Percentiles rank a stretch among this genome's conserved stretches.
These are phyloP conservation scores for Hibiscus syriacus DNA, from an alignment of 345 rosid species.

Conservation along the genomic window DNA sequence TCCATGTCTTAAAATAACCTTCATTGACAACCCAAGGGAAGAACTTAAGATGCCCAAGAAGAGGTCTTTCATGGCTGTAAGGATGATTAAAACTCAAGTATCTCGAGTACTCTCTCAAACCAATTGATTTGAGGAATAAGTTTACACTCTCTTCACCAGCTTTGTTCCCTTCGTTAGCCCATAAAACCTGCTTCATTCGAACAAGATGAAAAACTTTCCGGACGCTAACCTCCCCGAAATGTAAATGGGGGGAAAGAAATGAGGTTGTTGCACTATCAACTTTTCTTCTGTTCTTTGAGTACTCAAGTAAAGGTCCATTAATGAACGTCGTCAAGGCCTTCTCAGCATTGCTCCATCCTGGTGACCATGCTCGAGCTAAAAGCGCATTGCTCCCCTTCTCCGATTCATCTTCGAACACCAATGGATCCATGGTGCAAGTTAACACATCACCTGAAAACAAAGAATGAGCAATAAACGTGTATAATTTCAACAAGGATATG, in stretches of 20 bases:
- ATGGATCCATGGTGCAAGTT: constrained; percentile 51
- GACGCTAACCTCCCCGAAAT: constrained; percentile 95
- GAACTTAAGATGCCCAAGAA: constrained; percentile 89
- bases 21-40: constrained; percentile 90
- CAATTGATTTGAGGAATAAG: constrained; percentile 85
- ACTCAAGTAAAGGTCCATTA: constrained; percentile 81
- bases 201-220: constrained; percentile 90
- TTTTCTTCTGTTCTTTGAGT: constrained; percentile 80
- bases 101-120: constrained; percentile 89
- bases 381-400: constrained; percentile 98
- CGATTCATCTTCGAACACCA: constrained; percentile 84
- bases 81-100: constrained; percentile 96
- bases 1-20: constrained; percentile 91
- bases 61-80: constrained; percentile 84
- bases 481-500: not conserved
- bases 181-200: constrained; percentile 76
- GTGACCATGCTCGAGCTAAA: constrained; percentile 97
- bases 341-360: constrained; percentile 94
- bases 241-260: constrained; percentile 89
- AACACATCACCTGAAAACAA: constrained; percentile 61
- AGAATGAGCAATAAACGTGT: not conserved
- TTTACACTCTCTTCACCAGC: constrained; percentile 94
- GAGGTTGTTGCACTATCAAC: constrained; percentile 99
- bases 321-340: constrained; percentile 79
- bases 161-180: constrained; percentile 92